These are phyloP conservation scores for Kazachstania bromeliacearum DNA, from an alignment of 805 yeast species.

Conservation along the genomic window DNA sequence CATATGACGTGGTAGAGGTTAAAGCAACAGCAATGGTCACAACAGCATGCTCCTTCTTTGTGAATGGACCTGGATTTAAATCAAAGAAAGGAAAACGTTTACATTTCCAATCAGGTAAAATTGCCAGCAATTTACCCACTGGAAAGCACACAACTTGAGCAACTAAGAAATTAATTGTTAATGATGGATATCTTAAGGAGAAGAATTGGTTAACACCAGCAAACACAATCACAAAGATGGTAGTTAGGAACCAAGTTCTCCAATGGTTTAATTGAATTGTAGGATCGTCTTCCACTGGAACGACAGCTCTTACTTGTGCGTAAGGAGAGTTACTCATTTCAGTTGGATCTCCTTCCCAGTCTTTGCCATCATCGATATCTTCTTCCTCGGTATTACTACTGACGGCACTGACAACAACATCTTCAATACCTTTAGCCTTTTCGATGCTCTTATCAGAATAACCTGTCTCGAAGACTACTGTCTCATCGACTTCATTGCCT, in stretches of 20 bases:
- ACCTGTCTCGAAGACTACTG: too few species aligned
- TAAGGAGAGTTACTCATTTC: conserved; percentile 27
- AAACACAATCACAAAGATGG: conserved; percentile 43
- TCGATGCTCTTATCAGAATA: background rate
- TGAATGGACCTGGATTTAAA: conserved; percentile 45
- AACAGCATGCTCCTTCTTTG: conserved; percentile 44
- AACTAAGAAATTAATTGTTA: conserved; percentile 41
- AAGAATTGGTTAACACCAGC: conserved; percentile 50
- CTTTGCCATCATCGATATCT: conserved; percentile 7
- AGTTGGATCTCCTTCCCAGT: conserved; percentile 21
- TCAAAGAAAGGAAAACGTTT: conserved; percentile 24
- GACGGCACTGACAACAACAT: background rate
- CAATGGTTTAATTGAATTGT: conserved; percentile 40
- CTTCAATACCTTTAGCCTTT: background rate
- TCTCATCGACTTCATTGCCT: too few species aligned
- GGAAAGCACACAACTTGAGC: conserved; percentile 49
- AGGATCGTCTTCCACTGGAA: conserved; percentile 44
- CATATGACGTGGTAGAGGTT: conserved; percentile 40
- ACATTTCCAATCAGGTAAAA: conserved; percentile 35
- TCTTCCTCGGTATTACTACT: background rate
- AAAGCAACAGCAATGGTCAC: conserved; percentile 41
- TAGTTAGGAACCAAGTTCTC: conserved; percentile 46
- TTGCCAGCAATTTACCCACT: conserved; percentile 37
- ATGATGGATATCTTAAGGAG: conserved; percentile 42
- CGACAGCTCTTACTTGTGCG: conserved; percentile 52